Evolutionary conservation across 768 basidiomycete genomes (phyloP), one percentile per base, ranked within the genome.

Genomic region (Suillus spraguei): DNA sequence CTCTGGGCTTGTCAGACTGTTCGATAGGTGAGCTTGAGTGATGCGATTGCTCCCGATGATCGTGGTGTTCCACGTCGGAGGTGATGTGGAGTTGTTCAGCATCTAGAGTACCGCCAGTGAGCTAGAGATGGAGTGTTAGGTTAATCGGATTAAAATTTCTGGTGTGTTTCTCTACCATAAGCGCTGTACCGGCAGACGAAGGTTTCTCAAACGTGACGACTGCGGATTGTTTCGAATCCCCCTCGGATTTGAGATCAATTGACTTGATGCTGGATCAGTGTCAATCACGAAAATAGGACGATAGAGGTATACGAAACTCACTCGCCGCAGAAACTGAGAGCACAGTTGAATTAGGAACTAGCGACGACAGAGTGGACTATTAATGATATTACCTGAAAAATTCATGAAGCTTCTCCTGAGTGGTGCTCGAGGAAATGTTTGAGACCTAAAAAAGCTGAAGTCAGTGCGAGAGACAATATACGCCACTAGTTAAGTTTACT

Each of bases 1-100:
- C 91, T 36, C 92, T 81, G 2, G 97, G 97, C 80, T 99, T 99
- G 76, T 97, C 95, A 44, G 88, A 83, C 78, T 97, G 95, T 17
- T 91, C 87, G 69, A 92, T 81, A 56, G 77, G 74, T 4, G 80
- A 76, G 61, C 70, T 71, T 49, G 68, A 67, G 28, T 77, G 74
- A 8, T 78, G 74, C 9, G 78, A 73, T 10, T 80, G 74, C 33
- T 83, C 80, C 13, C 81, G 79, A 22, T 87, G 83, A 59, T 87
- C 87, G 17, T 79, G 73, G 65, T 89, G 87, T 32, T 81, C 84
- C 2, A 76, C 76, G 17, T 92, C 88, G 17, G 91, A 91, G 9
- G 87, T 84, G 60, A 98, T 94, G 11, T 78, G 76, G 46, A 99
- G 80, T 13, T 81, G 82, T 6, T 83, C 74, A 28, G 90, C 91